Conservation (phyloP, 192 early-diverging fungal genomes). For the Backusella australiensis region DNA sequence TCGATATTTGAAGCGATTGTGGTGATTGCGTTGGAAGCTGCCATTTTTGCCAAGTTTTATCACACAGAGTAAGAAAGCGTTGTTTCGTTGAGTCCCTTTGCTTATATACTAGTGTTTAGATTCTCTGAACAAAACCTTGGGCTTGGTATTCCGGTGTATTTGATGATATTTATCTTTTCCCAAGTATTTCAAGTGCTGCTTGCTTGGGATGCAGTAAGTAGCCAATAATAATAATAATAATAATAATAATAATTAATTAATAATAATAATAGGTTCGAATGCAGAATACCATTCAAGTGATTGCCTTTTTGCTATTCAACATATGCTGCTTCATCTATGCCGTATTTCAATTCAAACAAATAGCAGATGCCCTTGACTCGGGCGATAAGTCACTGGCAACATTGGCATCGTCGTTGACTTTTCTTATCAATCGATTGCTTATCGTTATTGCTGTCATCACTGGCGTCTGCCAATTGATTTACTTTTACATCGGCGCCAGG, state of each 20-base stretch:
- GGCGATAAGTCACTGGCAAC: not conserved
- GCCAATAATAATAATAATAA: not conserved
- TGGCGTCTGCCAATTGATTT: conserved; percentile 46
- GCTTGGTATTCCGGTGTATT: conserved; percentile 63
- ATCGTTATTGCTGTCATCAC: conserved; percentile 56
- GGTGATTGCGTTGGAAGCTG: conserved; percentile 52
- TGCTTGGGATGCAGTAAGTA: conserved; percentile 67
- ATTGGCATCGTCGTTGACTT: not conserved
- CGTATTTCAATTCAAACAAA: conserved; percentile 66
- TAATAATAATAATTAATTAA: not conserved
- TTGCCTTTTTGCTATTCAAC: conserved; percentile 67
- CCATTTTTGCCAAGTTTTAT: conserved; percentile 48
- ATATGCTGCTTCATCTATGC: conserved; percentile 62
- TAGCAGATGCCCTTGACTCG: conserved; percentile 35
- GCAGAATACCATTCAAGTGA: conserved; percentile 73
- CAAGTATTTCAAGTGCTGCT: conserved; percentile 67
- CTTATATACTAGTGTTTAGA: not conserved
- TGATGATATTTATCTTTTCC: conserved; percentile 71
- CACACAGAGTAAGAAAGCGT: conserved; percentile 24
- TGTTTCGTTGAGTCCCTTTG: no score
- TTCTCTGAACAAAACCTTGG: conserved; percentile 16
- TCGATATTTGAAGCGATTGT: conserved; percentile 51
- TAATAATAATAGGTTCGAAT: conserved; percentile 47
- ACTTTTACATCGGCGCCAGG: conserved; percentile 46
- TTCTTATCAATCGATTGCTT: conserved; percentile 36